These are phyloP conservation scores for Malus orientalis DNA, from an alignment of 306 rosid species.

Conservation along the genomic window DNA sequence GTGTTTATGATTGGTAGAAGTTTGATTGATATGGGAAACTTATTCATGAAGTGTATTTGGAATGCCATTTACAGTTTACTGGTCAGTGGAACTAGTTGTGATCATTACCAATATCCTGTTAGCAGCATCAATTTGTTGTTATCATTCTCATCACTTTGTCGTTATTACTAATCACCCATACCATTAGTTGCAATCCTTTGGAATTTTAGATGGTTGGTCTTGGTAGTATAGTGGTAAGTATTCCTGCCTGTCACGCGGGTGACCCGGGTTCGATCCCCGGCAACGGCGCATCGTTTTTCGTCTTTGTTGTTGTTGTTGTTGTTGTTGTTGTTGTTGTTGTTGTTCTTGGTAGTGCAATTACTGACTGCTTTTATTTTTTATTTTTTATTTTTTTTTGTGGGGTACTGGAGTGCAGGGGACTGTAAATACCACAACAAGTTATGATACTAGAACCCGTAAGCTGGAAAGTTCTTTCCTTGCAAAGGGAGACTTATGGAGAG, in stretches of 20 bases:
- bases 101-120: background rate
- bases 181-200: background rate
- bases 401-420: conserved; percentile 43
- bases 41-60: background rate
- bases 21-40: background rate
- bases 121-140: background rate
- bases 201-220: background rate
- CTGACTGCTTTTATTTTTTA: background rate
- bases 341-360: background rate
- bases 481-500: conserved; percentile 95
- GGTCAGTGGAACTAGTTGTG: background rate
- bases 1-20: background rate
- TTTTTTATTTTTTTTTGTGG: background rate
- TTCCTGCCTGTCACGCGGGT: background rate
- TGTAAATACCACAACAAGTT: conserved; percentile 67
- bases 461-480: conserved; percentile 82
- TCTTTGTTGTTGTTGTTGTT: background rate
- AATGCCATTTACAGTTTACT: background rate
- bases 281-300: too few species aligned
- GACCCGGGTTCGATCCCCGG: too few species aligned
- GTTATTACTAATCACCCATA: background rate
- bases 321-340: background rate
- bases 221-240: background rate
- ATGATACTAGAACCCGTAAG: conserved; percentile 79
- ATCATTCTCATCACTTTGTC: background rate